Conservation (phyloP, 495 filamentous ascomycete species). For the Arthonia radiata region DNA sequence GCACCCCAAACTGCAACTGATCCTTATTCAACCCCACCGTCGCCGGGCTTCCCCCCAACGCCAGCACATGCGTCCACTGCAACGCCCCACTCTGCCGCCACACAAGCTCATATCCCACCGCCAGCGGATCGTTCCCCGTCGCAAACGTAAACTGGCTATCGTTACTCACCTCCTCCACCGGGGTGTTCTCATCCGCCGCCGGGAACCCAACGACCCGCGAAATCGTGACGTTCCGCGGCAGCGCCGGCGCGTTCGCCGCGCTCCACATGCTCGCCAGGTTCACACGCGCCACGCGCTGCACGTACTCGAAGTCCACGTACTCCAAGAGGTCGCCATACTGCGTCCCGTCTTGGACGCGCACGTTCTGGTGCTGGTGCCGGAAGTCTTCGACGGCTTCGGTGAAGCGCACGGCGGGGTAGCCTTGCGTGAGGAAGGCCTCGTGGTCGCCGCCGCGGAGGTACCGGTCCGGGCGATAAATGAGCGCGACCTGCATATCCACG, state of each 20-base stretch:
- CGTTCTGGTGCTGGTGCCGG: constrained; percentile 27
- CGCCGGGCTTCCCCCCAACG: constrained; percentile 15
- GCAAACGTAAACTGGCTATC: constrained; percentile 21
- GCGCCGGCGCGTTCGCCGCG: constrained; percentile 21
- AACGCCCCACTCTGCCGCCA: constrained; percentile 21
- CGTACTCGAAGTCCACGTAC: constrained; percentile 27
- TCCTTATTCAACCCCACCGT: constrained; percentile 24
- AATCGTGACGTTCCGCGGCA: constrained; percentile 20
- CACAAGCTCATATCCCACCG: constrained; percentile 22
- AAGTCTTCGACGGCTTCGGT: constrained; percentile 29
- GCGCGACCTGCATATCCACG: constrained; percentile 15
- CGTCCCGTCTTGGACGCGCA: constrained; percentile 19
- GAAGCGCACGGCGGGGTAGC: constrained; percentile 25
- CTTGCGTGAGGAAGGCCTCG: constrained; percentile 21
- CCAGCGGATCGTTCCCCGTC: constrained; percentile 8
- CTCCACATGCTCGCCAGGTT: constrained; percentile 25
- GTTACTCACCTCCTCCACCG: constrained; percentile 13
- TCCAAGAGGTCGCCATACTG: constrained; percentile 26
- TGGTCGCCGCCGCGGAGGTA: constrained; percentile 29
- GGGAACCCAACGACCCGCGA: constrained; percentile 10
- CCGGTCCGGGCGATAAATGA: constrained; percentile 26
- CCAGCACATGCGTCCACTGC: constrained; percentile 20
- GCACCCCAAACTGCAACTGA: constrained; percentile 25
- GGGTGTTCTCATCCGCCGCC: constrained; percentile 4
- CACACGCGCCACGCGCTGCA: constrained; percentile 22